Base-by-base conservation (phyloP, 768 basidiomycete species). In the Podaxis sp. region DNA sequence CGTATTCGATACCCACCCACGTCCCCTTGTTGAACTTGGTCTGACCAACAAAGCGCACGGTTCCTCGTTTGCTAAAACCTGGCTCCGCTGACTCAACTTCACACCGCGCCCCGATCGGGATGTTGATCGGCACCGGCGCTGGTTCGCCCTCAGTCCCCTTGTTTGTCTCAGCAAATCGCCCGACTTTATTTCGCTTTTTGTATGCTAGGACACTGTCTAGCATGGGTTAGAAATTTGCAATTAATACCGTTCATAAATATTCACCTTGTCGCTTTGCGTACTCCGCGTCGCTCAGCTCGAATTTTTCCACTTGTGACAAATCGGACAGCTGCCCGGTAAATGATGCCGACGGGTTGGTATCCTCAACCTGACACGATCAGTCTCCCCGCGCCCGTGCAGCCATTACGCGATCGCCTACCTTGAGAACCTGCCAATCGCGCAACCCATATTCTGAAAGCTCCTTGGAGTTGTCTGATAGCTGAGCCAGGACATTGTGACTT, bases 1-100 rank as follows among this genome's bases (percentile, higher is more conserved):
- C 96, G 70, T 95, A 93, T 72, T 96, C 93, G 19, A 98, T 80
- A 0, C 96, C 96, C 0, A 98, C 83, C 96, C 96, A 98, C 0
- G 85, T 74, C 0, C 89, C 83, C 63, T 81, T 84, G 9, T 85
- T 85, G 70, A 98, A 97, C 60, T 82, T 80, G 0, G 95, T 93
- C 40, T 77, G 73, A 0, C 96, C 96, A 27, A 94, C 87, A 67
- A 88, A 98, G n/a, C 88, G 81, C 46, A 98, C 88, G 0, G 86
- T 87, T 0, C 96, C 96, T 4, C 93, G 85, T 72, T 92, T 93
- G 55, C 80, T 83, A 59, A 94, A 75, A 0, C 83, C 89, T 12
- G 85, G 80, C 53, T 90, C 90, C 6, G 76, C 66, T 0, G 87
- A 87, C 66, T 91, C 88, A 12, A 97, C 88, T 72, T 96, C 85